phyloP scores from a whole-genome alignment of 2,329 filamentous ascomycete species.

The Sporothrix globosa region DNA sequence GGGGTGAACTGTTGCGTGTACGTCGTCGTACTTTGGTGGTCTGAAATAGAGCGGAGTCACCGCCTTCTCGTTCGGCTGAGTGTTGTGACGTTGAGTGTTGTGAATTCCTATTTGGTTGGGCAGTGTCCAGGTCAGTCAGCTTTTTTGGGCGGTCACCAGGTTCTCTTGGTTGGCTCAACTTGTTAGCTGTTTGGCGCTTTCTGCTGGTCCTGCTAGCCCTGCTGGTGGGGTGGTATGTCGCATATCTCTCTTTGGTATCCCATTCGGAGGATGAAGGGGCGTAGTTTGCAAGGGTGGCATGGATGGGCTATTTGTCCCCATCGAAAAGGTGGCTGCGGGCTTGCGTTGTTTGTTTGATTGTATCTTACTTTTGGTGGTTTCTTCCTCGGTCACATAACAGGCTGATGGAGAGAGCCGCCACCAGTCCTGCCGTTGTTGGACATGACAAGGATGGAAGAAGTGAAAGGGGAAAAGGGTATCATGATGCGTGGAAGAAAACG shows the following conservation, averaged over 20 bases:
- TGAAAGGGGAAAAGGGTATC: background rate
- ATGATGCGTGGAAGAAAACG: background rate
- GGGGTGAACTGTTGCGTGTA: background rate
- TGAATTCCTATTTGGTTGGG: background rate
- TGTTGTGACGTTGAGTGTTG: background rate
- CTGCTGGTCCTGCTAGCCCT: background rate
- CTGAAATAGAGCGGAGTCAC: background rate
- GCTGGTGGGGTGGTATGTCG: background rate
- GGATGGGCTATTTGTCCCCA: constrained; percentile 21
- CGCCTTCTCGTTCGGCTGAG: constrained; percentile 19
- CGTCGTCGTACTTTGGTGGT: background rate
- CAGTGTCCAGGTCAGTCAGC: constrained; percentile 10
- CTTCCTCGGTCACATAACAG: constrained; percentile 6
- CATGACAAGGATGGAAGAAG: background rate
- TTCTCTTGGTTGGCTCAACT: constrained; percentile 21
- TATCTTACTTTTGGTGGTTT: background rate
- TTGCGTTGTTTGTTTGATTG: constrained; percentile 22
- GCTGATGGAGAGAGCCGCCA: background rate
- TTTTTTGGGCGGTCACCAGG: background rate
- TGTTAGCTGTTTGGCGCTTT: constrained; percentile 18
- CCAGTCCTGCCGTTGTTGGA: constrained; percentile 11
- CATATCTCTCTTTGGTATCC: constrained; percentile 25
- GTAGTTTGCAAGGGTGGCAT: constrained; percentile 18
- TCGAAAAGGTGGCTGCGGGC: background rate
- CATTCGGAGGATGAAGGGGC: constrained; percentile 25